phyloP scores from a whole-genome alignment of 306 rosid genomes.

The Vachellia collinsii region DNA sequence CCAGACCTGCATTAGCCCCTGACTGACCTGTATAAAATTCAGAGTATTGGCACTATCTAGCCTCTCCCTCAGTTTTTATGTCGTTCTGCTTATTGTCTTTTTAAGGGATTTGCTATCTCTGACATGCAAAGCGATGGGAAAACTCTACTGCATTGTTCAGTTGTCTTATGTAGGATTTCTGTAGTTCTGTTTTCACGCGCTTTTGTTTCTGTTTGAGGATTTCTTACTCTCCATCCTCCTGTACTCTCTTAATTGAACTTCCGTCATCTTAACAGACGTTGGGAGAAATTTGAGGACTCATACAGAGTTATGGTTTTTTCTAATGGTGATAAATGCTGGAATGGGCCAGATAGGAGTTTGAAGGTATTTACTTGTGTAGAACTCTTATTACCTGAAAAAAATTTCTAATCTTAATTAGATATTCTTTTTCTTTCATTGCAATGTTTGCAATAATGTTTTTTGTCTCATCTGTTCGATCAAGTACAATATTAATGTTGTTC shows the following conservation, averaged over 20 bases:
- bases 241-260: not conserved
- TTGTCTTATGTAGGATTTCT: not conserved
- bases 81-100: no score
- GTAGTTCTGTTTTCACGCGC: not conserved
- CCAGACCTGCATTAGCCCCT: no score
- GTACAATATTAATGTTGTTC: not conserved
- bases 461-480: not conserved
- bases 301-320: conserved; percentile 81
- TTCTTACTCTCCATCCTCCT: not conserved
- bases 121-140: not conserved
- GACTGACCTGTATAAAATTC: not conserved
- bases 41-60: not conserved
- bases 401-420: not conserved
- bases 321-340: conserved; percentile 95
- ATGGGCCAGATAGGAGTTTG: conserved; percentile 98
- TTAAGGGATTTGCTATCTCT: not conserved
- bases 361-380: conserved; percentile 57
- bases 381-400: not conserved
- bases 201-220: not conserved
- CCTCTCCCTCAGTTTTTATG: no score
- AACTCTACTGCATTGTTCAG: not conserved
- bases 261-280: conserved; percentile 53
- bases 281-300: conserved; percentile 96
- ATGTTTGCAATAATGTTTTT: conserved; percentile 18
- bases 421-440: conserved; percentile 19